phyloP scores from a whole-genome alignment of 1,139 yeast species.

The Candida sp. region DNA sequence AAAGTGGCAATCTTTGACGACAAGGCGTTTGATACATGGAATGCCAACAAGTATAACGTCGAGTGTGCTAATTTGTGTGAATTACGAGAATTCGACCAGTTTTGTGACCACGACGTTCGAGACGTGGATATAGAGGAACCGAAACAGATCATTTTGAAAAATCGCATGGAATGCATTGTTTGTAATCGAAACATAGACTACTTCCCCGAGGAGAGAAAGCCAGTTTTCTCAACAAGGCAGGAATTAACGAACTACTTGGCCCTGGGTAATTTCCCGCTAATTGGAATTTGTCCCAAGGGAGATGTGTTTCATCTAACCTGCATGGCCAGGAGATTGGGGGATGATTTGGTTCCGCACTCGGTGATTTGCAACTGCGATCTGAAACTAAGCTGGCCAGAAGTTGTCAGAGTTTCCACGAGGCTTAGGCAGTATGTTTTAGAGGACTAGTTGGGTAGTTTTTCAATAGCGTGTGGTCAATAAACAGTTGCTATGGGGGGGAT shows the following conservation, averaged over 20 bases:
- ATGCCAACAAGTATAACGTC: constrained; percentile 29
- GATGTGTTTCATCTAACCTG: constrained; percentile 48
- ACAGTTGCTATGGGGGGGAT: too few relatives aligned
- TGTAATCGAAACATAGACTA: constrained; percentile 36
- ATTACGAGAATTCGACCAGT: constrained; percentile 16
- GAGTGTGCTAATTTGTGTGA: constrained; percentile 12
- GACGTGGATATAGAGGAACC: constrained; percentile 17
- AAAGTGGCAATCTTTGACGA: constrained; percentile 41
- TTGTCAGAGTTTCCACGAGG: constrained; percentile 40
- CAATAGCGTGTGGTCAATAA: too few relatives aligned
- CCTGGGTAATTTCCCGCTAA: constrained; percentile 19
- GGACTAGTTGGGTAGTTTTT: constrained; percentile 2
- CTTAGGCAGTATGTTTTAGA: constrained; percentile 22
- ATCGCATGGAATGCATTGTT: constrained; percentile 25
- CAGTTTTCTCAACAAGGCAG: constrained; percentile 1
- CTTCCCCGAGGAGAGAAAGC: constrained; percentile 22
- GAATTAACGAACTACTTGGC: constrained; percentile 7
- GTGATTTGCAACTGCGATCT: constrained; percentile 45
- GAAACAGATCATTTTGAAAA: constrained; percentile 23
- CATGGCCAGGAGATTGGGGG: constrained; percentile 25
- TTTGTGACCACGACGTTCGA: constrained; percentile 6
- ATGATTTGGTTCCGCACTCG: constrained; percentile 35
- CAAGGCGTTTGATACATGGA: constrained; percentile 29
- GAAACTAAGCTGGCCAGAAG: constrained; percentile 41
- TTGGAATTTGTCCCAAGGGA: constrained; percentile 48